Conservation (phyloP, 2,329 filamentous ascomycete genomes). For the Thelonectria blattea region DNA sequence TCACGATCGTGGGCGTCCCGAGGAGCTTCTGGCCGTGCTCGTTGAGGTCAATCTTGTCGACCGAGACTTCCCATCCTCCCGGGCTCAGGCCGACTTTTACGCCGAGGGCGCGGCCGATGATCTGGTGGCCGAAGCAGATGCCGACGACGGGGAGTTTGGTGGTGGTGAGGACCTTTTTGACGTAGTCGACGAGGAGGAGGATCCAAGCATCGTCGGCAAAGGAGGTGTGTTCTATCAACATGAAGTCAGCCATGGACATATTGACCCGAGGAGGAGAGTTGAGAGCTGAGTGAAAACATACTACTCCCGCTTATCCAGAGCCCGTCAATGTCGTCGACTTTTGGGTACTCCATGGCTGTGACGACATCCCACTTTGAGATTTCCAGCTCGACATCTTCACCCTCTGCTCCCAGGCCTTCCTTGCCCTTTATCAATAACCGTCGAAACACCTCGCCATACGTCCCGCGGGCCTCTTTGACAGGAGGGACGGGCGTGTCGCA, state of each 20-base stretch:
- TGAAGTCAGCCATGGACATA: not conserved
- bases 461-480: conserved; percentile 35
- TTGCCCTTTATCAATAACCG: conserved; percentile 37
- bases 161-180: conserved; percentile 35
- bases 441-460: conserved; percentile 43
- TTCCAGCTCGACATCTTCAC: conserved; percentile 30
- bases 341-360: conserved; percentile 36
- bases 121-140: conserved; percentile 56
- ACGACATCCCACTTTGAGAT: conserved; percentile 43
- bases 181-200: conserved; percentile 45
- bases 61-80: conserved; percentile 51
- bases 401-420: conserved; percentile 26
- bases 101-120: conserved; percentile 49
- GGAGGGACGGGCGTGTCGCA: conserved; percentile 42
- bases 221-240: conserved; percentile 42
- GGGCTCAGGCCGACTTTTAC: conserved; percentile 46
- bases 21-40: conserved; percentile 47
- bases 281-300: conserved; percentile 25
- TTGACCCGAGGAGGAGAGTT: not conserved
- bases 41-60: conserved; percentile 45
- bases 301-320: conserved; percentile 45
- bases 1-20: conserved; percentile 37
- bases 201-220: conserved; percentile 51
- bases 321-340: conserved; percentile 37
- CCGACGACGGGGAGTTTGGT: conserved; percentile 46